phyloP scores from a whole-genome alignment of 345 rosid species.

The Combretum micranthum region DNA sequence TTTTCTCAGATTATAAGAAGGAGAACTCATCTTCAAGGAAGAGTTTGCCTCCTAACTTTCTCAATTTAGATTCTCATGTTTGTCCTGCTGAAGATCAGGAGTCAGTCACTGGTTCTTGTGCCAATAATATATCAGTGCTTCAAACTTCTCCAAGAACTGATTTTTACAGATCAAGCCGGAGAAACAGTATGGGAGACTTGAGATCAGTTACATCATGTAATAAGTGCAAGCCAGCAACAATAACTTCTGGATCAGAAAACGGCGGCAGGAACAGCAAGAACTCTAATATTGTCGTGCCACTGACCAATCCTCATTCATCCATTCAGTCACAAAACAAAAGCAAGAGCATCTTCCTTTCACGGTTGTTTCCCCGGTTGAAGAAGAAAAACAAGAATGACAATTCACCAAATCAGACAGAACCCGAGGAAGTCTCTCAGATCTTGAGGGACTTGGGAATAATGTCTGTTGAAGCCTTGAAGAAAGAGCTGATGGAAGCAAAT shows the following conservation, averaged over 20 bases:
- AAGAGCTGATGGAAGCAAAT: conserved; percentile 67
- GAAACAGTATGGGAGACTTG: conserved; percentile 53
- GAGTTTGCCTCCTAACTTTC: conserved; percentile 32
- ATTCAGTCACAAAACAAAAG: conserved; percentile 52
- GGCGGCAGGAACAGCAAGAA: conserved; percentile 31
- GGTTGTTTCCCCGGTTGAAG: conserved; percentile 76
- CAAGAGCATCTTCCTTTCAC: conserved; percentile 55
- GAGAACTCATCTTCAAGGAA: conserved; percentile 49
- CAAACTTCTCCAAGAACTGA: conserved; percentile 40
- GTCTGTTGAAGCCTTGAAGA: conserved; percentile 64
- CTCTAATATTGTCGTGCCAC: conserved; percentile 69
- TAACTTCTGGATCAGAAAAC: conserved; percentile 29
- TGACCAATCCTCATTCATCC: conserved; percentile 59
- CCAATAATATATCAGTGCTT: conserved; percentile 29
- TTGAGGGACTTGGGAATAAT: conserved; percentile 49
- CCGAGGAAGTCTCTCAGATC: conserved; percentile 68
- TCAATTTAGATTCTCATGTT: conserved; percentile 32
- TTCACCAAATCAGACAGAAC: conserved; percentile 62
- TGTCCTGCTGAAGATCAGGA: conserved; percentile 54
- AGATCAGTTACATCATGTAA: conserved; percentile 69
- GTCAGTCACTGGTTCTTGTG: conserved; percentile 34
- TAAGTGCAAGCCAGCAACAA: conserved; percentile 49
- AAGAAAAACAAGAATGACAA: conserved; percentile 57
- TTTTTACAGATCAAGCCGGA: conserved; percentile 35
- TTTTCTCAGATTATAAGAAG: conserved; percentile 47